A percentile compares a stretch with the other conserved stretches of the same genome.
These are phyloP conservation scores for Paramecium primaurelia DNA, from an alignment of 73 alveolate genomes.

Conservation along the genomic window DNA sequence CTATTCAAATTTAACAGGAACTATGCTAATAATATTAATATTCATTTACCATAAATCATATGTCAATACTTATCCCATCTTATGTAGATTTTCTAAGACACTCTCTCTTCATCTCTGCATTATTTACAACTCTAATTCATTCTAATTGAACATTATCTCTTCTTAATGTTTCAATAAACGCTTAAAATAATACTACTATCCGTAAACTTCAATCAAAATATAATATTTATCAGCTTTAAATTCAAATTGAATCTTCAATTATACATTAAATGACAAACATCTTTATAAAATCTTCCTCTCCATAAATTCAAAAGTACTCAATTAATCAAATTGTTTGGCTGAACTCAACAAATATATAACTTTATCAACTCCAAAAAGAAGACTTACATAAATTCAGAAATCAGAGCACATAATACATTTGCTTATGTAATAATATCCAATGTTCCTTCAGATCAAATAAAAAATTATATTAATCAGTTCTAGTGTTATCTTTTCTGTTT, in stretches of 20 bases:
- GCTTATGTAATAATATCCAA: constrained; percentile 80
- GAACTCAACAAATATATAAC: constrained; percentile 26
- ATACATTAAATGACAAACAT: background rate
- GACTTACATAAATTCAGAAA: constrained; percentile 42
- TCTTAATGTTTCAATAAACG: constrained; percentile 6
- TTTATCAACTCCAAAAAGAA: constrained; percentile 33
- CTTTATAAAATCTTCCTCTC: constrained; percentile 48
- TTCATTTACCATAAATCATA: background rate
- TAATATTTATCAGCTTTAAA: constrained; percentile 58
- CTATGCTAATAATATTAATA: background rate
- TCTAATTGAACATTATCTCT: background rate
- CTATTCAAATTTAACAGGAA: constrained; percentile 49
- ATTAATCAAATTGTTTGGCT: constrained; percentile 64
- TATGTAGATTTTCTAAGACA: constrained; percentile 11
- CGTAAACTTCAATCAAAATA: constrained; percentile 65
- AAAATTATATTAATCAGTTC: constrained; percentile 79
- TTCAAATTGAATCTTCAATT: constrained; percentile 52
- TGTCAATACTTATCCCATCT: constrained; percentile 40
- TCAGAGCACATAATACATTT: constrained; percentile 69
- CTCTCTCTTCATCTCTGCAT: constrained; percentile 52
- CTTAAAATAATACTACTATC: constrained; percentile 1
- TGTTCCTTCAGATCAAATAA: constrained; percentile 90
- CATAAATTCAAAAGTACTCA: constrained; percentile 71
- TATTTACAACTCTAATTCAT: background rate
- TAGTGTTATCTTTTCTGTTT: constrained; percentile 86